Percentiles rank a stretch among this genome's conserved stretches.
Evolutionary conservation across 1,139 yeast species (phyloP).

Genomic region (Eremothecium sinecaudum): DNA sequence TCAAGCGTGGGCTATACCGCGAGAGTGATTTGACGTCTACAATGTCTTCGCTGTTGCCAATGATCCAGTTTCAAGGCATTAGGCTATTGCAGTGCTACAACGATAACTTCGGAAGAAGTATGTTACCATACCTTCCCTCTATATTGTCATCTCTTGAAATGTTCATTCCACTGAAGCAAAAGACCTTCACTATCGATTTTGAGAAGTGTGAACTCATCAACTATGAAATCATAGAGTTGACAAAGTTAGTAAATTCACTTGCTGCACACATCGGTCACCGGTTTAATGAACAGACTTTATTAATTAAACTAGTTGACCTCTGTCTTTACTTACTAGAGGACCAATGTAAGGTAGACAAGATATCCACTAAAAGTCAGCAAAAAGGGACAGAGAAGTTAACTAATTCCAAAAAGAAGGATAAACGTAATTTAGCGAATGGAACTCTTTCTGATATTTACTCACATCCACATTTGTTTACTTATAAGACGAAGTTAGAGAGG

Average conservation of each 20-base stretch:
- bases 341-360: conserved; percentile 26
- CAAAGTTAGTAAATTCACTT: conserved; percentile 15
- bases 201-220: conserved; percentile 24
- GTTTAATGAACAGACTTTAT: conserved; percentile 28
- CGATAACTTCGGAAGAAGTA: conserved; percentile 36
- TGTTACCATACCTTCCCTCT: conserved; percentile 41
- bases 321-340: conserved; percentile 28
- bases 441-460: conserved; percentile 59
- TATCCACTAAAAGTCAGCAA: conserved; percentile 19
- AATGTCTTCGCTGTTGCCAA: conserved; percentile 36
- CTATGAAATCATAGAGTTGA: conserved; percentile 16
- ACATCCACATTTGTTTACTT: conserved; percentile 50
- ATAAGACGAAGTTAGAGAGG: conserved; percentile 36
- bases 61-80: conserved; percentile 40
- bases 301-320: conserved; percentile 32
- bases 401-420: conserved; percentile 36
- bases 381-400: conserved; percentile 26
- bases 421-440: conserved; percentile 37
- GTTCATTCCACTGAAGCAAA: conserved; percentile 38
- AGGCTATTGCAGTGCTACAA: conserved; percentile 36
- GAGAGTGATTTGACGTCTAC: conserved; percentile 37
- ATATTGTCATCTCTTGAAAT: conserved; percentile 47
- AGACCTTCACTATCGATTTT: conserved; percentile 28
- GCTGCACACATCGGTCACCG: conserved; percentile 27
- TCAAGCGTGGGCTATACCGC: conserved; percentile 51